Conservation (phyloP, 2,329 filamentous ascomycete species). For the Diaporthe ilicicola region DNA sequence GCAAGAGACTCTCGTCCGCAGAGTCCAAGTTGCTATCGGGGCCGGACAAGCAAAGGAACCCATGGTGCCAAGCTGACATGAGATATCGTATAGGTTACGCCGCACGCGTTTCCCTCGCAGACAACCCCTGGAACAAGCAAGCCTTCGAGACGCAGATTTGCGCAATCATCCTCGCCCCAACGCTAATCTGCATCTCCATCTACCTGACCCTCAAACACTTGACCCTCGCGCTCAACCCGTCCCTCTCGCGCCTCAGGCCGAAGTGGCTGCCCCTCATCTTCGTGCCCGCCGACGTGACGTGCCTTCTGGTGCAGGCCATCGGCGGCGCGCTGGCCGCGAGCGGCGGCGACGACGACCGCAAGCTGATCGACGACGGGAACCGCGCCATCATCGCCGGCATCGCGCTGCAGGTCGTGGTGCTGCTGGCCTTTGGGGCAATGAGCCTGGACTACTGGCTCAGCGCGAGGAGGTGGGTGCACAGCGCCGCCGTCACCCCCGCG, state of each 20-base stretch:
- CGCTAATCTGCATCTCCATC: constrained; percentile 68
- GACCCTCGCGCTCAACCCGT: constrained; percentile 56
- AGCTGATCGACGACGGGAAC: constrained; percentile 58
- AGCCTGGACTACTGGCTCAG: constrained; percentile 56
- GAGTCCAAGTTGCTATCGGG: not conserved
- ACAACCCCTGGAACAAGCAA: constrained; percentile 62
- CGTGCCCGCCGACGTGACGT: constrained; percentile 66
- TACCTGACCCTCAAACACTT: constrained; percentile 72
- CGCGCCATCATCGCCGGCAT: constrained; percentile 63
- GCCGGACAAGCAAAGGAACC: not conserved
- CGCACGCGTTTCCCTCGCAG: constrained; percentile 58
- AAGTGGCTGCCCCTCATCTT: constrained; percentile 65
- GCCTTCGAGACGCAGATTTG: constrained; percentile 68
- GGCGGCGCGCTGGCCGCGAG: constrained; percentile 65
- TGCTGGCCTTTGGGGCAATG: constrained; percentile 54
- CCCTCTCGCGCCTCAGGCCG: constrained; percentile 60
- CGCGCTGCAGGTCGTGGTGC: constrained; percentile 60
- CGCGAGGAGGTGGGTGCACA: constrained; percentile 48
- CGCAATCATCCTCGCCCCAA: constrained; percentile 66
- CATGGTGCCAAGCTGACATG: constrained; percentile 16
- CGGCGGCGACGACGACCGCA: constrained; percentile 41
- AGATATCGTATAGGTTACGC: constrained; percentile 54
- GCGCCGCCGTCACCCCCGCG: constrained; percentile 40
- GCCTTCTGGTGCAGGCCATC: constrained; percentile 66
- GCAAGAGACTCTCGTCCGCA: not conserved